Percentiles rank a stretch among this genome's conserved stretches.
Evolutionary conservation across 371 early-diverging fungal genomes (phyloP).

Genomic region (Cokeromyces recurvatus): DNA sequence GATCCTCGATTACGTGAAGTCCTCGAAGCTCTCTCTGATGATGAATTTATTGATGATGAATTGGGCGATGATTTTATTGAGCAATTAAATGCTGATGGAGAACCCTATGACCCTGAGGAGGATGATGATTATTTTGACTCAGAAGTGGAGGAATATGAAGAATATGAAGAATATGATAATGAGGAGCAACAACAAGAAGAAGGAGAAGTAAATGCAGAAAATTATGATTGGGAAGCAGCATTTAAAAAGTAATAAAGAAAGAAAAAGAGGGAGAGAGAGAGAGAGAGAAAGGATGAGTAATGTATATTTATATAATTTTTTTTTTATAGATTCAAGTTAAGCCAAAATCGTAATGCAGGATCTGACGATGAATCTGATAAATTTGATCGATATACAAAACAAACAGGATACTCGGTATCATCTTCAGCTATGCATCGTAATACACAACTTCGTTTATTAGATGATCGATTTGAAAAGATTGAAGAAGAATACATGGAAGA

Average conservation of each 20-base stretch:
- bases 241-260: slow-evolving; percentile 61
- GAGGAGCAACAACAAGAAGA: slow-evolving; percentile 33
- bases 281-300: too few species aligned
- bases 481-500: slow-evolving; percentile 77
- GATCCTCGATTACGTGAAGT: slow-evolving; percentile 79
- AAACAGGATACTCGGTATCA: slow-evolving; percentile 77
- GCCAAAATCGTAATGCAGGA: slow-evolving; percentile 22
- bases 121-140: slow-evolving; percentile 28
- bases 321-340: slow-evolving; percentile 32
- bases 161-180: slow-evolving; percentile 43
- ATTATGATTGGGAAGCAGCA: slow-evolving; percentile 62
- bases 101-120: slow-evolving; percentile 36
- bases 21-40: slow-evolving; percentile 89
- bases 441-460: slow-evolving; percentile 78
- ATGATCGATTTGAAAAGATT: slow-evolving; percentile 89
- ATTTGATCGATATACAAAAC: slow-evolving; percentile 39
- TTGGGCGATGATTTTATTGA: slow-evolving; percentile 70
- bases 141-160: slow-evolving; percentile 31
- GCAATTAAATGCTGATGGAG: slow-evolving; percentile 48
- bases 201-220: slow-evolving; percentile 32
- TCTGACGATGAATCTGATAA: slow-evolving; percentile 38
- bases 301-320: background rate
- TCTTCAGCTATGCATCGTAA: slow-evolving; percentile 93
- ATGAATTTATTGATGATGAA: slow-evolving; percentile 74
- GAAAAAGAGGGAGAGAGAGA: too few species aligned